Evolutionary conservation across 2,329 filamentous ascomycete genomes (phyloP), one percentile per base, ranked within the genome.

Genomic region (Massarina eburnea): DNA sequence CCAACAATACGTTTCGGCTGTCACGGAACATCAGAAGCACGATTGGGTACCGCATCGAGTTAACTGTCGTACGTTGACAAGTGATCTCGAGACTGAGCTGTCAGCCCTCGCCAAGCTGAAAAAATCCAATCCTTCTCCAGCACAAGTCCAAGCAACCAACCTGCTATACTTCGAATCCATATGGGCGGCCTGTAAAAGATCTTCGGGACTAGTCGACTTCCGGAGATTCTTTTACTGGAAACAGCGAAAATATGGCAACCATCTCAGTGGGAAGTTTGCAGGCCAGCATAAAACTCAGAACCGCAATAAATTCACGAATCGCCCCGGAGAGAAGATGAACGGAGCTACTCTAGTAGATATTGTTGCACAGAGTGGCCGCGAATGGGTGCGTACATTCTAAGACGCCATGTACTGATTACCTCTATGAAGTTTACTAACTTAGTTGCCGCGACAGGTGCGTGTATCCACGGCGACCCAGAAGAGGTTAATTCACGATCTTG

Each of bases 401-500:
- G n/a, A n/a, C n/a, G n/a, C n/a, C n/a, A n/a, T n/a, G n/a, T n/a
- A n/a, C n/a, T n/a, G n/a, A n/a, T n/a, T n/a, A n/a, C n/a, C n/a
- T n/a, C n/a, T n/a, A n/a, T n/a, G n/a, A n/a, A n/a, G n/a, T n/a
- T n/a, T n/a, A n/a, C n/a, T n/a, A n/a, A n/a, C n/a, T n/a, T n/a
- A n/a, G n/a, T n/a, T n/a, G n/a, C n/a, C n/a, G n/a, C n/a, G n/a
- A n/a, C n/a, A n/a, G n/a, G n/a, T n/a, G n/a, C 87, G 87, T 63
- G 79, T 88, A 1, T 86, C 82, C 4, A 84, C 83, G 4, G 72
- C 85, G 19, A 84, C 81, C 1, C 80, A 85, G 52, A 81, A 77
- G 46, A 75, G 84, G 41, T 70, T 89, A 22, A 67, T 87, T 15
- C 85, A 84, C 41, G 85, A 88, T 55, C 76, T 88, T 52, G 85